Conservation (phyloP, 2,329 filamentous ascomycete genomes). For the Pyricularia pennisetigena region DNA sequence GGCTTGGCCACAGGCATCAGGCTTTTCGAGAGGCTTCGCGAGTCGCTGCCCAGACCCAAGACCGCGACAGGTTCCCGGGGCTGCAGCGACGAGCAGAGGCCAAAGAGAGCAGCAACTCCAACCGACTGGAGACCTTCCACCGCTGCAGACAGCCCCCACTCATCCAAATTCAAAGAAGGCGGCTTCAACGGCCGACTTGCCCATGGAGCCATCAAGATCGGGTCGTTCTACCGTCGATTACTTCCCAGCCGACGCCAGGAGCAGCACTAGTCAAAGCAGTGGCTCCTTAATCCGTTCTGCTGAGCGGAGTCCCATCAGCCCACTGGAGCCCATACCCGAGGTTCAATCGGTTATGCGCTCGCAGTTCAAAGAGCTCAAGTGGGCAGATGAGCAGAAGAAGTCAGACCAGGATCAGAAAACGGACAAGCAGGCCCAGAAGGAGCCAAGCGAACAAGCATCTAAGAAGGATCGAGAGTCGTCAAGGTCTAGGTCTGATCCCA, state of each 20-base stretch:
- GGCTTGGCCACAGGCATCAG: not conserved
- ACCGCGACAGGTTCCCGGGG: not conserved
- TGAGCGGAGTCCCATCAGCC: not conserved
- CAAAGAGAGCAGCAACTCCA: not conserved
- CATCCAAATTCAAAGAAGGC: not conserved
- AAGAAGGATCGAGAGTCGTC: not conserved
- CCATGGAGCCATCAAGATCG: not conserved
- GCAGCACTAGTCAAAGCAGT: not conserved
- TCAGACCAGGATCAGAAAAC: not conserved
- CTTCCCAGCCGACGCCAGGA: not conserved
- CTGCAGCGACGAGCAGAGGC: not conserved
- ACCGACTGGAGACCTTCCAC: not conserved
- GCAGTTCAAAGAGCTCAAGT: not conserved
- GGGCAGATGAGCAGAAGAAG: not conserved
- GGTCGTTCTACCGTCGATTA: not conserved
- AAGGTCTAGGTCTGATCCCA: not conserved
- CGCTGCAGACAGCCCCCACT: not conserved
- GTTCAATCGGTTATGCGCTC: not conserved
- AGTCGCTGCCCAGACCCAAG: not conserved
- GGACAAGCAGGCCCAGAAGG: not conserved
- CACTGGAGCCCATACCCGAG: not conserved
- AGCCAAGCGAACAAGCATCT: not conserved
- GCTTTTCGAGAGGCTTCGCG: not conserved
- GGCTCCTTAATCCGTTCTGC: not conserved
- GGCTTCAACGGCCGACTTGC: not conserved